Conservation (phyloP, 148 eudicot genomes). For the Dianthus caryophyllus region DNA sequence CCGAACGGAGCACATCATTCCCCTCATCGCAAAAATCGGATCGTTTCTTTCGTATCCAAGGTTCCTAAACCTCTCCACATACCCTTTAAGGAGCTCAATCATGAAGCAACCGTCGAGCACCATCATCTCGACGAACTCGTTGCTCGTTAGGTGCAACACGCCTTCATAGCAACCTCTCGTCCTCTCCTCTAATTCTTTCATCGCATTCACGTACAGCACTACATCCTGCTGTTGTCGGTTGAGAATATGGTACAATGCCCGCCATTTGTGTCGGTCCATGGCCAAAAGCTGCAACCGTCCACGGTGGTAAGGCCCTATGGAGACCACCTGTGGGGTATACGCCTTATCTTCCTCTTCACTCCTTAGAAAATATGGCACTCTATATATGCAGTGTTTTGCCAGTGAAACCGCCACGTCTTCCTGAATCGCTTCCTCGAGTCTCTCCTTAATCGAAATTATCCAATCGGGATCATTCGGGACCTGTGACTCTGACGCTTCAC, state of each 20-base stretch:
- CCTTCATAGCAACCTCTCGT: conserved; percentile 70
- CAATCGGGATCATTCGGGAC: conserved; percentile 54
- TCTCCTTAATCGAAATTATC: conserved; percentile 56
- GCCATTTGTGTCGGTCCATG: conserved; percentile 88
- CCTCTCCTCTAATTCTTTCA: conserved; percentile 55
- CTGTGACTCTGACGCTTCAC: conserved; percentile 6
- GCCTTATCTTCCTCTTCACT: conserved; percentile 55
- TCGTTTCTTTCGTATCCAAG: conserved; percentile 77
- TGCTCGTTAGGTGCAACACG: conserved; percentile 34
- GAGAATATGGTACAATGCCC: conserved; percentile 56
- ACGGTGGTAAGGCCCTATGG: conserved; percentile 80
- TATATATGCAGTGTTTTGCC: conserved; percentile 61
- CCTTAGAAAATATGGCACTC: conserved; percentile 58
- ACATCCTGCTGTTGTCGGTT: conserved; percentile 48
- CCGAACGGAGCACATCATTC: conserved; percentile 74
- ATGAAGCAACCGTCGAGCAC: conserved; percentile 77
- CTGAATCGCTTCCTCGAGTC: conserved; percentile 48
- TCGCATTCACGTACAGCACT: conserved; percentile 45
- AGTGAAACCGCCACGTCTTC: conserved; percentile 55
- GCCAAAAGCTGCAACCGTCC: conserved; percentile 42
- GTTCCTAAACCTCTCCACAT: conserved; percentile 49
- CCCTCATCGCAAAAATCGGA: conserved; percentile 80
- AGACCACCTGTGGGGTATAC: conserved; percentile 70
- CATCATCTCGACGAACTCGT: conserved; percentile 81
- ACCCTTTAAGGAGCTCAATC: conserved; percentile 79